Base-by-base conservation (phyloP, 179 eudicot genomes). In the Actinidia polygama region DNA sequence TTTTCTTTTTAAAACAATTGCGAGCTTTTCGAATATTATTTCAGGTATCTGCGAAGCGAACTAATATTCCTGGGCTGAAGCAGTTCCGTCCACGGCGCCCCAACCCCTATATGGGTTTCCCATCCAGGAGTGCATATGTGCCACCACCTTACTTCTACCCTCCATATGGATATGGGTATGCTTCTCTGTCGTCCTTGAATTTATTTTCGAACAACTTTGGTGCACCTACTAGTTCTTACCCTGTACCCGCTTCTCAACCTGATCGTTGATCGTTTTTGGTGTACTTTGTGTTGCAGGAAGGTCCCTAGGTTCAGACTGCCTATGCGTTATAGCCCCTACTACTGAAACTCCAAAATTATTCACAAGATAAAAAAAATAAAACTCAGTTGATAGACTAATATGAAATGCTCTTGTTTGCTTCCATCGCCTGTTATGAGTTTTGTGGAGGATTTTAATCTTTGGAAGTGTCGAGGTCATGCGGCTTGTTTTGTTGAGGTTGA, bases 121-220 rank as follows among this genome's bases (percentile, higher is more conserved):
- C 86, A 68, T 73, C 88, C 69, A 90, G 92, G 85, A 85, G 89
- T 49, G 84, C 83, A 54, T 91, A 81, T 80, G 83, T 86, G 69
- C 87, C 89, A 68, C 88, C 94, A 68, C 88, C 94, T 58, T 84
- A 71, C 77, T 84, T 90, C 70, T 91, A 84, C 84, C 66, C 87
- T 26, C 94, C 91, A 4, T 91, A 90, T 88, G 94, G 92, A 82
- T 90, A 90, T 69, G 94, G 94, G 94, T 91, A 85, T 59, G 89
- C 61, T 68, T 24, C 11, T 14, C 7, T 30, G 61, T 67, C 10
- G 68, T 18, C 16, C 1, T 4, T 53, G 18, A 66, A 14, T 18
- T 18, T 40, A 50, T 73, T 59, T 57, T 24, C 55, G 24, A 49
- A 72, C 47, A 61, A 23, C 71, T 73, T 58, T 3, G 59, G 10